A percentile compares a stretch with the other conserved stretches of the same genome.
Evolutionary conservation across 2,329 filamentous ascomycete genomes (phyloP).

Genomic region (Cladosporium velox): DNA sequence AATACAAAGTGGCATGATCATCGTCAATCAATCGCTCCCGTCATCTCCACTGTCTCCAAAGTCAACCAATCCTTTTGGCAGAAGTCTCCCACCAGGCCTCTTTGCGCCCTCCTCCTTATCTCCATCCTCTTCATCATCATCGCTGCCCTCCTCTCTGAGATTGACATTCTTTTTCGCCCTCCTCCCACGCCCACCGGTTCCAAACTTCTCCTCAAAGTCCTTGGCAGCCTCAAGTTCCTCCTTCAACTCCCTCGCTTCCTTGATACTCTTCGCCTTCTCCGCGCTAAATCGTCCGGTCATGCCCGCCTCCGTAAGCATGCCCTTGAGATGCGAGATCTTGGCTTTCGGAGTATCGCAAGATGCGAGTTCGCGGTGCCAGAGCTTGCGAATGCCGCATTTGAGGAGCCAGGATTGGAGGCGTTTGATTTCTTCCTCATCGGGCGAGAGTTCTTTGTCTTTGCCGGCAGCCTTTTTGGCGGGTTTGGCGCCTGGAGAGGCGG

Average conservation of each 20-base stretch:
- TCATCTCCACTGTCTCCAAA: conserved; percentile 41
- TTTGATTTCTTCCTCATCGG: conserved; percentile 80
- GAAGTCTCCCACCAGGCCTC: conserved; percentile 26
- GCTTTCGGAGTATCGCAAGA: conserved; percentile 70
- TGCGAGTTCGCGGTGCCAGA: conserved; percentile 86
- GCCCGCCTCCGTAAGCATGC: conserved; percentile 76
- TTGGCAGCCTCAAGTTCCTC: conserved; percentile 83
- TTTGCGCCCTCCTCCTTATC: conserved; percentile 24
- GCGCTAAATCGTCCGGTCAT: conserved; percentile 89
- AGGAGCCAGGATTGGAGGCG: conserved; percentile 80
- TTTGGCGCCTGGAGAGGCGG: conserved; percentile 46
- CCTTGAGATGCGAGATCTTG: conserved; percentile 80
- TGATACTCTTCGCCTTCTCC: conserved; percentile 82
- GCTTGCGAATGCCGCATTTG: conserved; percentile 89
- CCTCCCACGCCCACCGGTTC: conserved; percentile 40
- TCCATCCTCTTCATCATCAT: conserved; percentile 1
- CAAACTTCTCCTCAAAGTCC: conserved; percentile 80
- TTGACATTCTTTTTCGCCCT: conserved; percentile 20
- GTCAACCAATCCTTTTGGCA: conserved; percentile 39
- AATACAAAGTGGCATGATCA: not conserved
- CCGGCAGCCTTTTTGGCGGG: conserved; percentile 35
- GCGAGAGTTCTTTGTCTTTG: conserved; percentile 45
- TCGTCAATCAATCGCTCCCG: conserved; percentile 26
- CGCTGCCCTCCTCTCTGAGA: conserved; percentile 20
- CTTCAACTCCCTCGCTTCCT: conserved; percentile 79